phyloP scores from a whole-genome alignment of 495 filamentous ascomycete species.

The Neurospora sp. region DNA sequence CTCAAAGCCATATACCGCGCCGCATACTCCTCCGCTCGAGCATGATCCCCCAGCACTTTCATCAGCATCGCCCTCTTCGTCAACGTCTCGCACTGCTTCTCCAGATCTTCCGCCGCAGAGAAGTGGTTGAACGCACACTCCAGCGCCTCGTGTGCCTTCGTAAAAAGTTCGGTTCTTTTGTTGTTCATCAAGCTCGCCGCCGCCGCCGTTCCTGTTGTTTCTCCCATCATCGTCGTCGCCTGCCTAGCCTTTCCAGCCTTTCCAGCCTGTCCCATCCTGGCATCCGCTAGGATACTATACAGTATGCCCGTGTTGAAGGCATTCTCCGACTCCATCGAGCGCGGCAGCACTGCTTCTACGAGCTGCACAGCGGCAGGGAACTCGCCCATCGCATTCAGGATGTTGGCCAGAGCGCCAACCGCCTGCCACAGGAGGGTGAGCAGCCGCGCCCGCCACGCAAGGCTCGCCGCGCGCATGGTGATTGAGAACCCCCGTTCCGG shows the following conservation, averaged over 20 bases:
- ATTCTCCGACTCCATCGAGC: constrained; percentile 67
- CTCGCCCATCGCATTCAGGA: constrained; percentile 64
- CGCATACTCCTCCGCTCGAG: constrained; percentile 65
- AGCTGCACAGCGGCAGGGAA: constrained; percentile 61
- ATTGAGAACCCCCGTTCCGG: constrained; percentile 78
- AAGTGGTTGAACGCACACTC: constrained; percentile 56
- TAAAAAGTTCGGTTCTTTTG: constrained; percentile 49
- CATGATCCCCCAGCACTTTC: constrained; percentile 61
- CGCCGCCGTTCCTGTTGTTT: neutral
- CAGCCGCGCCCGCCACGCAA: constrained; percentile 62
- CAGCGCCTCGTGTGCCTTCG: constrained; percentile 55
- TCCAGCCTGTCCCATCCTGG: constrained; percentile 74
- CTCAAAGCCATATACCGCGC: constrained; percentile 56
- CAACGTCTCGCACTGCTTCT: constrained; percentile 72
- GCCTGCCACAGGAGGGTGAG: constrained; percentile 71
- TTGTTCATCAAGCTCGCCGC: constrained; percentile 2
- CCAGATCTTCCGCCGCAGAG: constrained; percentile 61
- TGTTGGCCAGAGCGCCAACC: constrained; percentile 54
- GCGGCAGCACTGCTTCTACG: constrained; percentile 68
- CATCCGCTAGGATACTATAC: constrained; percentile 71
- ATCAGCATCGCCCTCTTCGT: constrained; percentile 78
- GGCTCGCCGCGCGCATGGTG: constrained; percentile 66
- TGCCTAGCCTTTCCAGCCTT: constrained; percentile 18
- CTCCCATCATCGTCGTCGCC: constrained; percentile 13
- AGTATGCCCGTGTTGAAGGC: constrained; percentile 53